Percentiles rank a stretch among this genome's conserved stretches.
phyloP scores from a whole-genome alignment of 2,329 filamentous ascomycete species.

The Colletotrichum incanum region DNA sequence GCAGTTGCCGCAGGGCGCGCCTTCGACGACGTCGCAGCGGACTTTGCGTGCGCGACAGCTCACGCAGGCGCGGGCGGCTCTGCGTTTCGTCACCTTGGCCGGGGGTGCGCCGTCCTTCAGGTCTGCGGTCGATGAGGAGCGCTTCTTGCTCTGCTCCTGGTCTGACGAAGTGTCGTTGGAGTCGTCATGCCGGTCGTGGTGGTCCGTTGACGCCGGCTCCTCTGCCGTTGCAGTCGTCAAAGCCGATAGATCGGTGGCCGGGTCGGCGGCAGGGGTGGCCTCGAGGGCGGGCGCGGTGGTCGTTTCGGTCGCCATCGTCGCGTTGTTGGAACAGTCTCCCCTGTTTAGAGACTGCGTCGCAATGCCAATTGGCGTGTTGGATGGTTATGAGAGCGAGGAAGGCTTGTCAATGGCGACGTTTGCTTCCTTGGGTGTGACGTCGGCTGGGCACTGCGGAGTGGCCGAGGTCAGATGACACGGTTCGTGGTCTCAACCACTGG shows the following conservation, averaged over 20 bases:
- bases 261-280: slow-evolving; percentile 22
- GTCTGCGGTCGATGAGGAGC: slow-evolving; percentile 38
- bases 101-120: slow-evolving; percentile 46
- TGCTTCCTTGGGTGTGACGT: background rate
- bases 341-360: slow-evolving; percentile 34
- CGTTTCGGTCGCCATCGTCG: slow-evolving; percentile 34
- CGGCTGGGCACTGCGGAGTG: background rate
- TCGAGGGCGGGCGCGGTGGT: slow-evolving; percentile 22
- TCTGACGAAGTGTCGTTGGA: slow-evolving; percentile 35
- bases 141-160: slow-evolving; percentile 43
- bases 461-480: slow-evolving; percentile 5
- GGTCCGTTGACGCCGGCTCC: slow-evolving; percentile 16
- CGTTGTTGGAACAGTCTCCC: slow-evolving; percentile 27
- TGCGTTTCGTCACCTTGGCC: slow-evolving; percentile 77
- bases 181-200: slow-evolving; percentile 34
- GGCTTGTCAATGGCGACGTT: background rate
- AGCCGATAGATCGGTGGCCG: slow-evolving; percentile 31
- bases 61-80: slow-evolving; percentile 92
- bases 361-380: slow-evolving; percentile 25
- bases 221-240: slow-evolving; percentile 20
- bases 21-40: slow-evolving; percentile 93
- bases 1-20: slow-evolving; percentile 90
- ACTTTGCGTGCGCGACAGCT: slow-evolving; percentile 93
- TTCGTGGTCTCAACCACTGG: background rate
- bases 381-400: background rate